Evolutionary conservation across 1,284 basidiomycete species (phyloP).

Genomic region (Abortiporus biennis): DNA sequence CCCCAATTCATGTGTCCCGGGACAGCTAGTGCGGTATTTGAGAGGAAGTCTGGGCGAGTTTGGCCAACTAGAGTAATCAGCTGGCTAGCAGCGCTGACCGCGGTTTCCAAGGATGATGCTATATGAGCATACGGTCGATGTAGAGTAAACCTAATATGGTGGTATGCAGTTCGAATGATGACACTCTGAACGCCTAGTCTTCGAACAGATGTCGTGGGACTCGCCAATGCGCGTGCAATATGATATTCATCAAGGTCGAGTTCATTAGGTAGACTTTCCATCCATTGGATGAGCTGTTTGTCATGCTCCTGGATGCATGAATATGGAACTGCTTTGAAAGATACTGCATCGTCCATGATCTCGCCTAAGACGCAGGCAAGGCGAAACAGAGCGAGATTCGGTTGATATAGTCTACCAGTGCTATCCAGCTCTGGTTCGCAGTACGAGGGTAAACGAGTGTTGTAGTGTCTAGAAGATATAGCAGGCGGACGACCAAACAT

Average conservation of each 20-base stretch:
- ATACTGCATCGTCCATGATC: slow-evolving; percentile 78
- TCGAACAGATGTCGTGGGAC: slow-evolving; percentile 43
- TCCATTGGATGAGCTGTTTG: slow-evolving; percentile 60
- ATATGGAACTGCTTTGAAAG: slow-evolving; percentile 66
- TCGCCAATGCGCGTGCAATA: slow-evolving; percentile 62
- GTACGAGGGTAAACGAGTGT: slow-evolving; percentile 65
- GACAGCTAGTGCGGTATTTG: slow-evolving; percentile 59
- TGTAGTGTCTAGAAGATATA: slow-evolving; percentile 74
- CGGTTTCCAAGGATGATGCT: slow-evolving; percentile 60
- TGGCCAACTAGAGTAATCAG: slow-evolving; percentile 64
- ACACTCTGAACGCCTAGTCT: slow-evolving; percentile 72
- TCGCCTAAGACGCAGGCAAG: slow-evolving; percentile 73
- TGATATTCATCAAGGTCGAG: slow-evolving; percentile 70
- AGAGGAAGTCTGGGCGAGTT: slow-evolving; percentile 60
- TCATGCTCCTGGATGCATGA: slow-evolving; percentile 69
- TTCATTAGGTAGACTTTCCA: slow-evolving; percentile 64
- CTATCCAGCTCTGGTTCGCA: slow-evolving; percentile 54
- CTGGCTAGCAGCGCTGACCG: slow-evolving; percentile 67
- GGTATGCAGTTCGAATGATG: slow-evolving; percentile 66
- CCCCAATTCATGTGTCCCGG: slow-evolving; percentile 80
- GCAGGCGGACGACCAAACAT: slow-evolving; percentile 73
- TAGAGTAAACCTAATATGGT: slow-evolving; percentile 76
- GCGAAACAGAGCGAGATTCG: slow-evolving; percentile 69
- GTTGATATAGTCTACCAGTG: slow-evolving; percentile 55
- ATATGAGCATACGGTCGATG: slow-evolving; percentile 70